Conservation (phyloP, 805 yeast species). For the Candida schatavii region DNA sequence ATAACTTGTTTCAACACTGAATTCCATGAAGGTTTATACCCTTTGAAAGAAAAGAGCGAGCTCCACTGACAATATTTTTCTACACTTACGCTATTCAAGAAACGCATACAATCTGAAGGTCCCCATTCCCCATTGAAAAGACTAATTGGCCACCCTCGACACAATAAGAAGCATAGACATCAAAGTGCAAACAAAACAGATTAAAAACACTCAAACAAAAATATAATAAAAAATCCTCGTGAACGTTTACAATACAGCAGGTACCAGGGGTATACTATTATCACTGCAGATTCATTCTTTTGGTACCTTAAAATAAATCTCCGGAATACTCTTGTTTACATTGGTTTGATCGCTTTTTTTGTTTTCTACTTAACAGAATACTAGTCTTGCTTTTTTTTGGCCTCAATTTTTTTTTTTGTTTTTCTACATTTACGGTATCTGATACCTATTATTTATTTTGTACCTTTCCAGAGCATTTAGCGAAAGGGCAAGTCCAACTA, state of each 20-base stretch:
- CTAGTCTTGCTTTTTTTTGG: not conserved
- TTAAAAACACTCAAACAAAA: not conserved
- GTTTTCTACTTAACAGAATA: not conserved
- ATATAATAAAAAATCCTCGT: no score
- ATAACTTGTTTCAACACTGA: slow-evolving; percentile 5
- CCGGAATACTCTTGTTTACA: not conserved
- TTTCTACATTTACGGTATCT: not conserved
- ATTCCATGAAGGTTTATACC: not conserved
- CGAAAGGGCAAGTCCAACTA: no score
- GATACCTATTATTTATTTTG: not conserved
- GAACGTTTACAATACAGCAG: not conserved
- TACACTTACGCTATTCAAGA: not conserved
- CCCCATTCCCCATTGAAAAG: not conserved
- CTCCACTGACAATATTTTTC: not conserved
- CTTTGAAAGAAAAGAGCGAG: not conserved
- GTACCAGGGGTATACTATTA: not conserved
- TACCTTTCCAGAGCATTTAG: no score
- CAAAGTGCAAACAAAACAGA: not conserved
- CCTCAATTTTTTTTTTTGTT: no score
- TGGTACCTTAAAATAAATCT: not conserved
- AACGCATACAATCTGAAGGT: not conserved
- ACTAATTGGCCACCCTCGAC: not conserved
- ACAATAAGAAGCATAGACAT: not conserved
- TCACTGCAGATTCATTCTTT: not conserved
- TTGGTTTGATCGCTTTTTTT: not conserved